Evolutionary conservation across 2,329 filamentous ascomycete species (phyloP), one percentile per base, ranked within the genome.

Genomic region (Fusarium keratoplasticum): DNA sequence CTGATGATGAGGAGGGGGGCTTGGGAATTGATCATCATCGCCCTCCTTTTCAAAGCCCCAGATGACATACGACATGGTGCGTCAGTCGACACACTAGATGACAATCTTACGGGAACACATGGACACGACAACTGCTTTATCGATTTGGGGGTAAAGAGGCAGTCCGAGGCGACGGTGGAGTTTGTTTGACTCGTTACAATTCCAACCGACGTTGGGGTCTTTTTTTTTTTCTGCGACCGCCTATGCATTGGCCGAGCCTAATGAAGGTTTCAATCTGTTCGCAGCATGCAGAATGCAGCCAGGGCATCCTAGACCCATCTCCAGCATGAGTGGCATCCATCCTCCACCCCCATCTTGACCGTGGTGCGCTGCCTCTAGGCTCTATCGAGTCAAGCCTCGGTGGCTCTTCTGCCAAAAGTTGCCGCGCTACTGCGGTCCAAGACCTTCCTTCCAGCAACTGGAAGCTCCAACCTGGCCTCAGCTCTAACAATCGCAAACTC

Each of bases 361-460:
- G 59, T n/a, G 25, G 57, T 61, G 54, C 35, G 50, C 57, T 29
- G 8, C 64, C 52, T 29, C 70, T 77, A 70, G 58, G 44, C 76
- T 65, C 60, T 38, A 75, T 78, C 66, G 54, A 78, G 75, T 64
- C 72, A 78, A 77, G 76, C 54, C 47, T 61, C 44, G 52, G 61
- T 69, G 64, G 64, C 64, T 57, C 27, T 64, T 67, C 60, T 72
- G 61, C 59, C 58, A 61, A 68, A 55, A 69, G 61, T 61, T 64
- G 44, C 60, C 35, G 59, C 77, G 72, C 77, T 78, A 78, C 74
- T 77, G 68, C 70, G 63, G 64, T 64, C 67, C 63, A 69, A 61
- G 71, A 69, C 70, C 72, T 79, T 79, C 75, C 76, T 76, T 77
- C 61, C 68, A 69, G 74, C 66, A 60, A 54, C 66, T 78, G 62